Percentiles rank a stretch among this genome's conserved stretches.
These are phyloP conservation scores for Posidonia oceanica DNA, from an alignment of 116 monocot genomes.

Conservation along the genomic window DNA sequence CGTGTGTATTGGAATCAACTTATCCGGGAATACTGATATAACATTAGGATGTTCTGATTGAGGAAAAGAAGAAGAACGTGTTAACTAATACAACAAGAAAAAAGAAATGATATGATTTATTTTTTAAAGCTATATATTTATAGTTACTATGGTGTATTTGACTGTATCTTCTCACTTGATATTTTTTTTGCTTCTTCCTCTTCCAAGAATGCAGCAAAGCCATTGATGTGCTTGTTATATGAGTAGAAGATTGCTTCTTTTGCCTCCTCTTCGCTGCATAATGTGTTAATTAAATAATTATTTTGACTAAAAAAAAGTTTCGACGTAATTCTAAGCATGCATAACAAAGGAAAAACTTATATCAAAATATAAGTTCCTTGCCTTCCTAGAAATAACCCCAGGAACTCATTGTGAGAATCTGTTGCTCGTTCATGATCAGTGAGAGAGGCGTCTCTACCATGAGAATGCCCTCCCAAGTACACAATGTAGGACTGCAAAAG, in stretches of 20 bases:
- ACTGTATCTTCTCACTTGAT: constrained; percentile 17
- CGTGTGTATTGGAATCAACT: constrained; percentile 40
- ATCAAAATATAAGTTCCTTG: neutral
- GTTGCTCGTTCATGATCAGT: neutral
- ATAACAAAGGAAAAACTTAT: too few relatives aligned
- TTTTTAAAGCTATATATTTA: too few relatives aligned
- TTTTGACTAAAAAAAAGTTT: neutral
- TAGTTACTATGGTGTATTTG: too few relatives aligned
- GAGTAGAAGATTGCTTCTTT: constrained; percentile 56
- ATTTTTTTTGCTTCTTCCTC: constrained; percentile 34
- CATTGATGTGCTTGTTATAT: constrained; percentile 62
- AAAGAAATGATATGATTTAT: too few relatives aligned
- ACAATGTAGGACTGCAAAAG: constrained; percentile 35
- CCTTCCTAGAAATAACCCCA: constrained; percentile 29
- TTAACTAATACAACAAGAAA: too few relatives aligned
- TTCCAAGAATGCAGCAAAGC: constrained; percentile 59
- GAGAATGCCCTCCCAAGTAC: constrained; percentile 30
- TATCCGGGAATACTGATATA: constrained; percentile 55
- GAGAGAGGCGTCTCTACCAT: neutral
- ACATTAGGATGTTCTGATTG: constrained; percentile 43
- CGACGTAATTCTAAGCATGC: too few relatives aligned
- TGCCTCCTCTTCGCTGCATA: constrained; percentile 41
- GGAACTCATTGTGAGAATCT: constrained; percentile 16
- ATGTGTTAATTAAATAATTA: neutral
- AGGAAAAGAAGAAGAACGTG: neutral